Evolutionary conservation across 495 filamentous ascomycete genomes (phyloP).

Genomic region (Neurospora pannonica): DNA sequence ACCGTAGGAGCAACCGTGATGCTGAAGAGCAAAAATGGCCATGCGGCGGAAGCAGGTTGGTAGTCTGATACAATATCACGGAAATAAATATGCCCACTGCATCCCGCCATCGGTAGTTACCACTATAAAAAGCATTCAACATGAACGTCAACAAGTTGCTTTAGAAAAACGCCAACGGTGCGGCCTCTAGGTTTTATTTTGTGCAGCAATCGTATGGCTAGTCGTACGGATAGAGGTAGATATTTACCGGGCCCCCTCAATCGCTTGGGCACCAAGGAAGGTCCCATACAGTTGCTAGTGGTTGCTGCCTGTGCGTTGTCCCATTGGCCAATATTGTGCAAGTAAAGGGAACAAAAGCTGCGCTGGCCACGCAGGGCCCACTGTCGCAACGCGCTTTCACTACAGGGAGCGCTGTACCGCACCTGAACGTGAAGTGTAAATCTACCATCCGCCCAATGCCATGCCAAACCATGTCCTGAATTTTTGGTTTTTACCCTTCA

Average conservation of each 20-base stretch:
- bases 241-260: not conserved
- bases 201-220: too few species aligned
- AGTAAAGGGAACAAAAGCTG: constrained; percentile 24
- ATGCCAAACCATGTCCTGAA: not conserved
- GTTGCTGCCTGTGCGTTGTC: not conserved
- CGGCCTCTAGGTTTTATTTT: too few species aligned
- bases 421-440: not conserved
- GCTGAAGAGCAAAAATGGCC: not conserved
- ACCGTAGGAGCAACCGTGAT: not conserved
- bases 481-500: not conserved
- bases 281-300: not conserved
- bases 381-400: constrained; percentile 13
- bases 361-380: constrained; percentile 3
- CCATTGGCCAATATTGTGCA: constrained; percentile 14
- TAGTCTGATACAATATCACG: not conserved
- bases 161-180: too few species aligned
- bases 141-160: too few species aligned
- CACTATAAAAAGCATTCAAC: not conserved
- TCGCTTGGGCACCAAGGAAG: not conserved
- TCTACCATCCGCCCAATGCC: not conserved
- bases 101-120: not conserved
- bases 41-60: not conserved
- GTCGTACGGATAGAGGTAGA: not conserved
- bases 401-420: not conserved
- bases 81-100: not conserved